Evolutionary conservation across 225 moss, liverwort and hornwort species (phyloP).

Genomic region (Rhytidiadelphus loreus): DNA sequence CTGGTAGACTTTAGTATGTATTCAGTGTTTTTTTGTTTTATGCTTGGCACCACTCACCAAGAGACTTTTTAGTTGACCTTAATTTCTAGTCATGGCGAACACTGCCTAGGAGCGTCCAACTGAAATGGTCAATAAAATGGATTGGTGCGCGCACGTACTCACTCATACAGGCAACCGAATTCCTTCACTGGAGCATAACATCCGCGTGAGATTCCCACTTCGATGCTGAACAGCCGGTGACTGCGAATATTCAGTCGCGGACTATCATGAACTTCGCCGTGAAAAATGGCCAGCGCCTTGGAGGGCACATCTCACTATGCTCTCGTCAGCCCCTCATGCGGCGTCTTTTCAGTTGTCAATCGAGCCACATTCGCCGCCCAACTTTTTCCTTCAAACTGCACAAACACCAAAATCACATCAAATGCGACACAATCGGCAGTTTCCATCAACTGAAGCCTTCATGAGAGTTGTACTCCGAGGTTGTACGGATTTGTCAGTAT

Average conservation of each 20-base stretch:
- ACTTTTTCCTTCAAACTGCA: not conserved
- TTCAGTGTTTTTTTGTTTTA: no score
- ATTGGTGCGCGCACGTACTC: not conserved
- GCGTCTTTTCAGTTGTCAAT: not conserved
- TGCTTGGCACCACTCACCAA: no score
- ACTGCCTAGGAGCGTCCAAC: not conserved
- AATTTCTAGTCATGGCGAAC: not conserved
- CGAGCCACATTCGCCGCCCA: not conserved
- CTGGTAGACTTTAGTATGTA: no score
- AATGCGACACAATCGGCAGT: not conserved
- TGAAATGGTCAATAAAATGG: not conserved
- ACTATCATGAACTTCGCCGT: not conserved
- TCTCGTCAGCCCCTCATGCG: not conserved
- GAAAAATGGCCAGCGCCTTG: not conserved
- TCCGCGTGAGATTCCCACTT: not conserved
- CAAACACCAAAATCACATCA: not conserved
- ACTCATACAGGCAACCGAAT: not conserved
- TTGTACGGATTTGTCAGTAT: not conserved
- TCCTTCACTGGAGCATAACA: not conserved
- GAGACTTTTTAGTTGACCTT: not conserved
- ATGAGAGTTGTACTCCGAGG: not conserved
- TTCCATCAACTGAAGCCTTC: not conserved
- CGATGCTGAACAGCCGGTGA: not conserved
- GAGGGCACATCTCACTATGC: not conserved
- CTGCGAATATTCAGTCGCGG: not conserved